These are phyloP conservation scores for Phalaenopsis aphrodite DNA, from an alignment of 106 monocot species.

Conservation along the genomic window DNA sequence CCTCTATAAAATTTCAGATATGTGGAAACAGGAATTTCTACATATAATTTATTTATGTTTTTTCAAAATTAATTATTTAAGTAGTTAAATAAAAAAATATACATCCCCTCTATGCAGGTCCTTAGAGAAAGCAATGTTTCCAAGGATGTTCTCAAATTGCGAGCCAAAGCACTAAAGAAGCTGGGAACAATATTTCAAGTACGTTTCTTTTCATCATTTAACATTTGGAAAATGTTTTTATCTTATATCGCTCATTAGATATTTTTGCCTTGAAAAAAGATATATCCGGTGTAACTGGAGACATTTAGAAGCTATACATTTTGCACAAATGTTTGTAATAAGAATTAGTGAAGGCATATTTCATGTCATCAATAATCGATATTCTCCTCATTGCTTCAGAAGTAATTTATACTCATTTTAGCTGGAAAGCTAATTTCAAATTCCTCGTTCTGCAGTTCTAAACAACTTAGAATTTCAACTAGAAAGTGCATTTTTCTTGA, in stretches of 20 bases:
- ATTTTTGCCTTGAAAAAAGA: not conserved
- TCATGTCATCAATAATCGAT: not conserved
- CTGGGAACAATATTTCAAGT: conserved; percentile 72
- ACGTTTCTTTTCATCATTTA: conserved; percentile 9
- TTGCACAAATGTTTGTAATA: not conserved
- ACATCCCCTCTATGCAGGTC: conserved; percentile 23
- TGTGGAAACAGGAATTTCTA: not conserved
- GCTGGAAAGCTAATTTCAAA: not conserved
- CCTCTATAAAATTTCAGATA: too few relatives aligned
- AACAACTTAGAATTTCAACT: not conserved
- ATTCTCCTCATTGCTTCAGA: too few relatives aligned
- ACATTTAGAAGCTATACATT: not conserved
- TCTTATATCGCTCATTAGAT: not conserved
- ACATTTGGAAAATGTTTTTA: not conserved
- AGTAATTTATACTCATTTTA: not conserved
- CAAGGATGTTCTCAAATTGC: conserved; percentile 49
- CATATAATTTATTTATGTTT: not conserved
- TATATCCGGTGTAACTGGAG: not conserved
- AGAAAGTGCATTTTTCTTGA: not conserved
- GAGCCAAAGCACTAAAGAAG: conserved; percentile 59
- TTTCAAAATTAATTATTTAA: too few relatives aligned
- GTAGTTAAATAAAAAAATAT: not conserved
- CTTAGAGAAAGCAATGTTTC: conserved; percentile 38
- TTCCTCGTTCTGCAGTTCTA: not conserved
- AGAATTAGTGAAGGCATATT: not conserved